Conservation (phyloP, 2,329 filamentous ascomycete species). For the Verticillium tricorpus region DNA sequence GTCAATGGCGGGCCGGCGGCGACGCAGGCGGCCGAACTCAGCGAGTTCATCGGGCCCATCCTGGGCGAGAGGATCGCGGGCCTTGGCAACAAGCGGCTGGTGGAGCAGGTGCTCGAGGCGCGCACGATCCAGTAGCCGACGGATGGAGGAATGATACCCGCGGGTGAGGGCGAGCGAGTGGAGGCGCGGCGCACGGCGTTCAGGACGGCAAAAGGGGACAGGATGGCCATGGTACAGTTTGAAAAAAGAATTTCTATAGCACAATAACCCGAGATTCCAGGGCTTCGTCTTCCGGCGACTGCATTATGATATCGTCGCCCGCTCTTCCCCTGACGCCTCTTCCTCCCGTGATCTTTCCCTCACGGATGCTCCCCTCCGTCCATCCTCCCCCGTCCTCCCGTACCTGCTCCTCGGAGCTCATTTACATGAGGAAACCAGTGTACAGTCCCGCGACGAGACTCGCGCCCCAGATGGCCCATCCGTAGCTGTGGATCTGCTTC, state of each 20-base stretch:
- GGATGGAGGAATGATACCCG: not conserved
- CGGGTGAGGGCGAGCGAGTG: conserved; percentile 2
- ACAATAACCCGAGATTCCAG: conserved; percentile 1
- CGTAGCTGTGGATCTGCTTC: conserved; percentile 38
- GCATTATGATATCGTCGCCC: conserved; percentile 1
- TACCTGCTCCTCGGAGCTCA: not conserved
- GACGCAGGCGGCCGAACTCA: conserved; percentile 39
- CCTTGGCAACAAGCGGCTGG: conserved; percentile 41
- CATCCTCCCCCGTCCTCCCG: not conserved
- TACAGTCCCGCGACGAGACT: conserved; percentile 37
- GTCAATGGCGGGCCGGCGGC: conserved; percentile 20
- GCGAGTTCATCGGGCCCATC: conserved; percentile 51
- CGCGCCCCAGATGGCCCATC: conserved; percentile 42
- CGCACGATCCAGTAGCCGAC: conserved; percentile 39
- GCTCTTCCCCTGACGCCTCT: not conserved
- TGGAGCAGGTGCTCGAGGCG: conserved; percentile 50
- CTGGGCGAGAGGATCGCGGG: conserved; percentile 44
- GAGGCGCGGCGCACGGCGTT: conserved; percentile 16
- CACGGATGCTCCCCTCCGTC: not conserved
- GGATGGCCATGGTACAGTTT: conserved; percentile 9
- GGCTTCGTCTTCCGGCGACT: conserved; percentile 2
- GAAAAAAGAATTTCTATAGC: conserved; percentile 7
- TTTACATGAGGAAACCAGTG: conserved; percentile 45
- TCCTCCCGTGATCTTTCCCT: not conserved
- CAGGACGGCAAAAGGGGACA: conserved; percentile 8